Percentiles rank a stretch among this genome's conserved stretches.
These are phyloP conservation scores for Oryza meridionalis DNA, from an alignment of 176 grass and related monocot species.

Conservation along the genomic window DNA sequence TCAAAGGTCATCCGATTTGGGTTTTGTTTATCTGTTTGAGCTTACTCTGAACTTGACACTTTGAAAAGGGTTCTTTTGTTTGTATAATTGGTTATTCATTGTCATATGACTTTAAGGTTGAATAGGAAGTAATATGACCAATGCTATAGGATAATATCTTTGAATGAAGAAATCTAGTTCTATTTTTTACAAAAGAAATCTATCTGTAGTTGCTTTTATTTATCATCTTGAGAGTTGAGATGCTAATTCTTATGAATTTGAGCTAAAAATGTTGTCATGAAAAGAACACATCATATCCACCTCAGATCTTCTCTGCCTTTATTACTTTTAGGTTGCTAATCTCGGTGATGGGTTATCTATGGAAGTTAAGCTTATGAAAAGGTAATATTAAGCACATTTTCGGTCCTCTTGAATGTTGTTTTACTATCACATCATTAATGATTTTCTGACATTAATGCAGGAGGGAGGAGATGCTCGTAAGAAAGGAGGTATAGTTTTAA, in stretches of 20 bases:
- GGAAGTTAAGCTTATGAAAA: slow-evolving; percentile 92
- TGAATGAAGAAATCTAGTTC: neutral
- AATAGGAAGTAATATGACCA: slow-evolving; percentile 24
- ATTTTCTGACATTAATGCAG: slow-evolving; percentile 53
- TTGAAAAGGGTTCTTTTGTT: neutral
- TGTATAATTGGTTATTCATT: neutral
- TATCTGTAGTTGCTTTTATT: neutral
- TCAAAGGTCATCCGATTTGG: neutral
- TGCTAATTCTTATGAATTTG: neutral
- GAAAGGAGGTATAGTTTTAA: slow-evolving; percentile 73
- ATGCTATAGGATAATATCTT: slow-evolving; percentile 28
- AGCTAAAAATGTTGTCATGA: neutral
- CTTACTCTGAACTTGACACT: neutral
- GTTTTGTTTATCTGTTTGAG: neutral
- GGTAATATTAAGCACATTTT: slow-evolving; percentile 55
- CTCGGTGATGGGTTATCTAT: slow-evolving; percentile 92
- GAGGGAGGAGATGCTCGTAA: slow-evolving; percentile 83
- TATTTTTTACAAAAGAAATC: neutral
- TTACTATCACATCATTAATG: slow-evolving; percentile 25
- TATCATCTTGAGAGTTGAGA: neutral
- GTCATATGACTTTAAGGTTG: neutral
- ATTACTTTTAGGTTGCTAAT: slow-evolving; percentile 71
- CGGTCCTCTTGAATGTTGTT: slow-evolving; percentile 35
- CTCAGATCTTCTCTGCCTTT: slow-evolving; percentile 14
- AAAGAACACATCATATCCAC: slow-evolving; percentile 28